Percentiles rank a stretch among this genome's conserved stretches.
Evolutionary conservation across 176 grass and related monocot species (phyloP).

Genomic region (Avena insularis): DNA sequence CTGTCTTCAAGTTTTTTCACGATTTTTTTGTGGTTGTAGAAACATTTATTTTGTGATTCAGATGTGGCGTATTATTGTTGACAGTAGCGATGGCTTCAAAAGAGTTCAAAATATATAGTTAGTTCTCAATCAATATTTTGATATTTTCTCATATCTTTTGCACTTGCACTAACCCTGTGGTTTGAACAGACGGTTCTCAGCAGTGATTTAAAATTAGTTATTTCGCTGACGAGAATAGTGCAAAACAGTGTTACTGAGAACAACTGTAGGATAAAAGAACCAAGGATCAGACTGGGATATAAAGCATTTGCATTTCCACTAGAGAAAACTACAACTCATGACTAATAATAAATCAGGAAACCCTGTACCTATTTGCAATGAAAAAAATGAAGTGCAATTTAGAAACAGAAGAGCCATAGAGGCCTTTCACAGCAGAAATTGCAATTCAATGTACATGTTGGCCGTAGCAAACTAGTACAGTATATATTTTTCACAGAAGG

Average conservation of each 20-base stretch:
- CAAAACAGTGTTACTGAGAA: not conserved
- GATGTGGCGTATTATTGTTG: too few species aligned
- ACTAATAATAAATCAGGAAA: not conserved
- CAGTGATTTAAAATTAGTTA: not conserved
- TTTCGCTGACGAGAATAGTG: not conserved
- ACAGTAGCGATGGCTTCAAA: too few species aligned
- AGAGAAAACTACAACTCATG: not conserved
- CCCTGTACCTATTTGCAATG: not conserved
- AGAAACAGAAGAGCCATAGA: too few species aligned
- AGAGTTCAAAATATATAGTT: too few species aligned
- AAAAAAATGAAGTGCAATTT: not conserved
- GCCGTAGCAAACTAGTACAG: not conserved
- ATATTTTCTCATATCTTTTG: not conserved
- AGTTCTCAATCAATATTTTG: not conserved
- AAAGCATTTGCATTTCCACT: not conserved
- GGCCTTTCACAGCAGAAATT: not conserved
- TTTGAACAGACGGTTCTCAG: not conserved
- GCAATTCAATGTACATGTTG: conserved; percentile 3
- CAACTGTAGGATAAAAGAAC: too few species aligned
- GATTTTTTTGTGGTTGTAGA: not conserved
- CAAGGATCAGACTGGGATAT: not conserved
- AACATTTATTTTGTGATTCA: too few species aligned
- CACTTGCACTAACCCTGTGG: not conserved
- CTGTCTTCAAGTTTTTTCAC: not conserved
- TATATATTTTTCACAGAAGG: not conserved